These are phyloP conservation scores for Starmera dryadoides DNA, from an alignment of 805 yeast genomes.

Conservation along the genomic window DNA sequence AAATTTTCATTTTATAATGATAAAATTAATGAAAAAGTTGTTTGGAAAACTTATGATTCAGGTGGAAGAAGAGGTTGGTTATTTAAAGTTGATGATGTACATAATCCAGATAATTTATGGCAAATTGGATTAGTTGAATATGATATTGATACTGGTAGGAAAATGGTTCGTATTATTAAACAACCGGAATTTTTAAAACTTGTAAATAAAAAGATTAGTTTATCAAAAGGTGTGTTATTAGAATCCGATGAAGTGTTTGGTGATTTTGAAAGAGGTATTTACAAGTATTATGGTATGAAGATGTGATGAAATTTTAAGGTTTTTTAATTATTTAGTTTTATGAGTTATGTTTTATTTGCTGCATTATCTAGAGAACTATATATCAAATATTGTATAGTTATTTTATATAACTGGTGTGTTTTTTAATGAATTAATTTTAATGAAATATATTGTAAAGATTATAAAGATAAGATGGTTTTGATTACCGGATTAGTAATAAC, in stretches of 20 bases:
- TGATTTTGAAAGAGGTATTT: constrained; percentile 36
- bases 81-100: constrained; percentile 35
- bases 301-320: constrained; percentile 15
- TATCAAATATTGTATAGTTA: too few relatives aligned
- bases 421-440: too few relatives aligned
- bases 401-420: too few relatives aligned
- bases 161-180: constrained; percentile 33
- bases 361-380: too few relatives aligned
- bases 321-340: neutral
- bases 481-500: too few relatives aligned
- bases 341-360: neutral
- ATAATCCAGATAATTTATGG: constrained; percentile 26
- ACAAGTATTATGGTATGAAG: constrained; percentile 34
- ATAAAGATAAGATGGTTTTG: too few relatives aligned
- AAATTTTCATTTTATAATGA: constrained; percentile 7
- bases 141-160: constrained; percentile 59
- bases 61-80: constrained; percentile 80
- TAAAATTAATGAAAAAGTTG: constrained; percentile 17
- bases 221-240: constrained; percentile 27
- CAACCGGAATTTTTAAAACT: constrained; percentile 31
- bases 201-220: constrained; percentile 30
- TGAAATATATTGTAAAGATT: too few relatives aligned
- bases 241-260: constrained; percentile 33
- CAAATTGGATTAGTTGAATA: constrained; percentile 39
- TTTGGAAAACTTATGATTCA: constrained; percentile 26